Conservation (phyloP, 305 asterid genomes). For the Plantago rigida region DNA sequence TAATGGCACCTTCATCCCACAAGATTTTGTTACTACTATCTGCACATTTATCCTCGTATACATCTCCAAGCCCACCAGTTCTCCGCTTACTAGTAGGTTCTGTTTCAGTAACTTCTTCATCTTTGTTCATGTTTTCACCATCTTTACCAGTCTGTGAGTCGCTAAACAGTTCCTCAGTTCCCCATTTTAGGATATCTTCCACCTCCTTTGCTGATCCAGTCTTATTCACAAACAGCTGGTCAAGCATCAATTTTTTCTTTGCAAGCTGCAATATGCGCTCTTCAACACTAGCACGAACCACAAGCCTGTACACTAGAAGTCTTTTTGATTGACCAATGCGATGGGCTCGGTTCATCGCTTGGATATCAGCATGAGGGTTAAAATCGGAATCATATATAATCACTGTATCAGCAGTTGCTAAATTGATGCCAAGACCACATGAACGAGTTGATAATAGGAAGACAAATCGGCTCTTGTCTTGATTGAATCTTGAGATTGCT, state of each 20-base stretch:
- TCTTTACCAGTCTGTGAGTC: constrained; percentile 56
- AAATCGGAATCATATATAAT: constrained; percentile 91
- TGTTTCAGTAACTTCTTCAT: constrained; percentile 42
- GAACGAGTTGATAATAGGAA: constrained; percentile 91
- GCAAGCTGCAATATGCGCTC: constrained; percentile 98
- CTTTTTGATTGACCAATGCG: constrained; percentile 89
- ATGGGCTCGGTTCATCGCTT: constrained; percentile 98
- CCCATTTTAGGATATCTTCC: constrained; percentile 91
- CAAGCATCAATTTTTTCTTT: constrained; percentile 92
- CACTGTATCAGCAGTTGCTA: constrained; percentile 98
- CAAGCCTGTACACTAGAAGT: constrained; percentile 90
- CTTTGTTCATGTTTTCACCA: constrained; percentile 47
- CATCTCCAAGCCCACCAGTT: constrained; percentile 95
- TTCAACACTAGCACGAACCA: constrained; percentile 97
- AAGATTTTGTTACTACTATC: constrained; percentile 58
- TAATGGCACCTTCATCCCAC: constrained; percentile 83
- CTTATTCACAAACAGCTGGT: constrained; percentile 86
- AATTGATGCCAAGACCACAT: constrained; percentile 97
- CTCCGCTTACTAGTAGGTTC: constrained; percentile 65
- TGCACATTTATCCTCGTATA: constrained; percentile 78
- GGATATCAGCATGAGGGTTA: constrained; percentile 98
- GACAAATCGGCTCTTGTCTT: constrained; percentile 85
- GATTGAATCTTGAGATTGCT: constrained; percentile 88
- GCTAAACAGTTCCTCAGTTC: constrained; percentile 87
- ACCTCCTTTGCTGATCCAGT: constrained; percentile 91